Conservation (phyloP, 169 alveolate species). For the Neospora caninum region DNA sequence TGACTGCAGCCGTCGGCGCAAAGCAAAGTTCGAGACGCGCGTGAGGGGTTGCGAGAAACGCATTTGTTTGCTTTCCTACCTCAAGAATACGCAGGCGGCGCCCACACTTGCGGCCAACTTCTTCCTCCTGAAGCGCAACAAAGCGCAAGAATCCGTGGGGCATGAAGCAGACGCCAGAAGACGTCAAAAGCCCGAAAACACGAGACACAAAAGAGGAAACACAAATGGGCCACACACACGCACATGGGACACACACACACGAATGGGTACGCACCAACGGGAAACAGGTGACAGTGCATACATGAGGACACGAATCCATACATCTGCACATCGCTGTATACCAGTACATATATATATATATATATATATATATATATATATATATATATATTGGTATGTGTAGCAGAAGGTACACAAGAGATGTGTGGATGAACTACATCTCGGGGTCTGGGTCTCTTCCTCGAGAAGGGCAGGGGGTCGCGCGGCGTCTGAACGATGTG, state of each 20-base stretch:
- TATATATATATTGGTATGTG: not conserved
- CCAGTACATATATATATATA: not conserved
- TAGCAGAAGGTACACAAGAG: not conserved
- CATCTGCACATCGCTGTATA: not conserved
- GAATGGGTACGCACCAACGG: no score
- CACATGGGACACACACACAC: no score
- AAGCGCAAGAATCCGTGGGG: no score
- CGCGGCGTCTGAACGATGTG: no score
- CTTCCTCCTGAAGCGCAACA: not conserved
- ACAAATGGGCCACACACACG: not conserved
- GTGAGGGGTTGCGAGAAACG: no score
- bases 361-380: slow-evolving; percentile 14
- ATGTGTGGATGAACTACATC: not conserved
- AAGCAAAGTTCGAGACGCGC: no score
- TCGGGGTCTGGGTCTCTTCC: no score
- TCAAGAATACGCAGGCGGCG: not conserved
- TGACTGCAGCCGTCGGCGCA: no score
- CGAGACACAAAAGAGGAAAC: not conserved
- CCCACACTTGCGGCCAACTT: not conserved
- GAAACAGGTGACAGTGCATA: no score
- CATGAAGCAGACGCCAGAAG: no score
- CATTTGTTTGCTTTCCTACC: not conserved
- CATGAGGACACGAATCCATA: no score
- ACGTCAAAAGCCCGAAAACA: not conserved
- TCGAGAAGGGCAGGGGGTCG: no score